Conservation (phyloP, 805 yeast genomes). For the Myxozyma lipomycoides region DNA sequence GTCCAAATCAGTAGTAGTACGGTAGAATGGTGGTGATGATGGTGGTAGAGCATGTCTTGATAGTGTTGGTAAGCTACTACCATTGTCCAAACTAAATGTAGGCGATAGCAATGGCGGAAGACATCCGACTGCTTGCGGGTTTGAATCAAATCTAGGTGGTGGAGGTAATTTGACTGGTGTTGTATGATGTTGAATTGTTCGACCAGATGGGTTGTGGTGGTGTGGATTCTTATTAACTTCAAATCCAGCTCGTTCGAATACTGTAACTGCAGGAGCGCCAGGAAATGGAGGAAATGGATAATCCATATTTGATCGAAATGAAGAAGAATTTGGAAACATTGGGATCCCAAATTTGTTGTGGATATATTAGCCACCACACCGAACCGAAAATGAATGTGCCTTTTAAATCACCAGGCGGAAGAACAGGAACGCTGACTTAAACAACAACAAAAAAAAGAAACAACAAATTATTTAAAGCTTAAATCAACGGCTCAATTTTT, state of each 20-base stretch:
- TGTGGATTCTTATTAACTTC: conserved; percentile 32
- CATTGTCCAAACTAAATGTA: not conserved
- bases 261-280: conserved; percentile 34
- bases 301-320: conserved; percentile 32
- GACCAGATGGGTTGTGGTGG: too few relatives aligned
- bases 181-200: not conserved
- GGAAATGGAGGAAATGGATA: conserved; percentile 42
- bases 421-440: not conserved
- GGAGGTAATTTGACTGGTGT: not conserved
- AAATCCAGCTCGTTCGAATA: conserved; percentile 43
- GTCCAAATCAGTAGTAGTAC: not conserved
- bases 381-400: not conserved
- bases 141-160: not conserved
- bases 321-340: not conserved
- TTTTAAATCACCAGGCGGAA: not conserved
- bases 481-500: not conserved
- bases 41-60: not conserved
- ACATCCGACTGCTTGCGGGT: not conserved
- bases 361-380: not conserved
- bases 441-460: not conserved
- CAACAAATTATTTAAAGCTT: not conserved
- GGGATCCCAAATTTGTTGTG: not conserved
- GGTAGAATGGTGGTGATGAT: not conserved
- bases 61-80: not conserved
- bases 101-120: not conserved